Evolutionary conservation across 2,329 filamentous ascomycete species (phyloP).

Genomic region (Chaetothyriales sp.): DNA sequence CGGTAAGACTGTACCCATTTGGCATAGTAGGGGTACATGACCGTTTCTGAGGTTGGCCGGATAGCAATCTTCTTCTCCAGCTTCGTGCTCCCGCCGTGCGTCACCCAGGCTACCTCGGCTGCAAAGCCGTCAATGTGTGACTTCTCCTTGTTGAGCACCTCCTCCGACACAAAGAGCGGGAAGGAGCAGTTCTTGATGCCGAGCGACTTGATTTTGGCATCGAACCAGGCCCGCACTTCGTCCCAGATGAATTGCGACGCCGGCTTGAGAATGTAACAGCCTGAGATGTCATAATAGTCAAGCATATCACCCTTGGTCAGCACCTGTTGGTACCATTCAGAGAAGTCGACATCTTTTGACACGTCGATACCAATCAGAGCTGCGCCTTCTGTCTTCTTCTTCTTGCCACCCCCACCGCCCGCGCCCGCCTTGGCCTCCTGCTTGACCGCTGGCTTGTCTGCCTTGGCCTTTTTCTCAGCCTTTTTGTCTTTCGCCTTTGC

Average conservation of each 20-base stretch:
- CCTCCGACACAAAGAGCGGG: slow-evolving; percentile 84
- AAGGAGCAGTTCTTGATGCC: slow-evolving; percentile 94
- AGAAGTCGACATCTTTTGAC: slow-evolving; percentile 71
- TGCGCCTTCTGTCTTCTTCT: slow-evolving; percentile 44
- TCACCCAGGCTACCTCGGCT: slow-evolving; percentile 44
- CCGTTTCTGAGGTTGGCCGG: slow-evolving; percentile 55
- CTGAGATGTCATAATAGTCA: slow-evolving; percentile 95
- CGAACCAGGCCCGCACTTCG: slow-evolving; percentile 43
- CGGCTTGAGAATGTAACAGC: slow-evolving; percentile 84
- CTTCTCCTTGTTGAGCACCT: slow-evolving; percentile 76
- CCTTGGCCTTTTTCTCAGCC: slow-evolving; percentile 25
- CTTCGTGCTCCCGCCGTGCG: slow-evolving; percentile 68
- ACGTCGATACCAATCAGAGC: slow-evolving; percentile 75
- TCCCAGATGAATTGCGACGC: slow-evolving; percentile 55
- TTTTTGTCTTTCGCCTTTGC: slow-evolving; percentile 32
- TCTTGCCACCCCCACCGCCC: slow-evolving; percentile 11
- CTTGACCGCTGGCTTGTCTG: slow-evolving; percentile 29
- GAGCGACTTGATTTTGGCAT: slow-evolving; percentile 65
- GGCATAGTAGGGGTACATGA: slow-evolving; percentile 92
- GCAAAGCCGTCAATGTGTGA: slow-evolving; percentile 98
- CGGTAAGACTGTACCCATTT: slow-evolving; percentile 96
- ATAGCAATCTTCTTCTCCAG: slow-evolving; percentile 67
- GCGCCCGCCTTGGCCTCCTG: slow-evolving; percentile 27
- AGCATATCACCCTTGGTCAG: slow-evolving; percentile 95
- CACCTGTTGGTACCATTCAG: slow-evolving; percentile 94